Evolutionary conservation across 306 rosid genomes (phyloP).

Genomic region (Mimosa pudica): DNA sequence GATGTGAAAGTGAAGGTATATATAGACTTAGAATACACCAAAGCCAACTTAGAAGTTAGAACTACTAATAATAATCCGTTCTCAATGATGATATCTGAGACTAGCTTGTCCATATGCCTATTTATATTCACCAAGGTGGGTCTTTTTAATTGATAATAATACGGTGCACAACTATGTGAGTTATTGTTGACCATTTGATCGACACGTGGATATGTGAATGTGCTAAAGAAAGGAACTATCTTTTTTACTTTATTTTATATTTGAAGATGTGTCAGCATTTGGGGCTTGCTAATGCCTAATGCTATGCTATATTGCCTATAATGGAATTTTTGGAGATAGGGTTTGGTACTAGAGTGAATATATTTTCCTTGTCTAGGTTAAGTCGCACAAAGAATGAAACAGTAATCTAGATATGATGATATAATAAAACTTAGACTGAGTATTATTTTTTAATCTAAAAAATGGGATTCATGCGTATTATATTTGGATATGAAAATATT

Average conservation of each 20-base stretch:
- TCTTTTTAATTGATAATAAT: slow-evolving; percentile 26
- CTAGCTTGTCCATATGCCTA: slow-evolving; percentile 37
- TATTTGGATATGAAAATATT: slow-evolving; percentile 31
- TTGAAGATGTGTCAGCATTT: background rate
- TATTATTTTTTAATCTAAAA: background rate
- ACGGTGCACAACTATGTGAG: slow-evolving; percentile 27
- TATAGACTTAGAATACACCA: slow-evolving; percentile 32
- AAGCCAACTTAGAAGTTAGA: slow-evolving; percentile 10
- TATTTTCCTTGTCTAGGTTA: background rate
- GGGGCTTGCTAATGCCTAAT: background rate
- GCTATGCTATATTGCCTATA: background rate
- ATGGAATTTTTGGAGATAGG: background rate
- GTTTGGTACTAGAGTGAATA: background rate
- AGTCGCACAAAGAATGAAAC: background rate
- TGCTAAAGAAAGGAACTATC: background rate
- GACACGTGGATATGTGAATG: background rate
- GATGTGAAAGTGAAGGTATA: slow-evolving; percentile 38
- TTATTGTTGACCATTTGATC: background rate
- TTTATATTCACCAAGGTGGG: slow-evolving; percentile 37
- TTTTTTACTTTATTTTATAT: background rate
- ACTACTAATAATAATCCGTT: slow-evolving; percentile 25
- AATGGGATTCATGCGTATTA: slow-evolving; percentile 32
- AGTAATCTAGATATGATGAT: background rate
- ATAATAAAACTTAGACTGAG: background rate
- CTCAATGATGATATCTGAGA: slow-evolving; percentile 29